Evolutionary conservation across 768 basidiomycete species (phyloP).

Genomic region (Trichaptum fuscoviolaceum): DNA sequence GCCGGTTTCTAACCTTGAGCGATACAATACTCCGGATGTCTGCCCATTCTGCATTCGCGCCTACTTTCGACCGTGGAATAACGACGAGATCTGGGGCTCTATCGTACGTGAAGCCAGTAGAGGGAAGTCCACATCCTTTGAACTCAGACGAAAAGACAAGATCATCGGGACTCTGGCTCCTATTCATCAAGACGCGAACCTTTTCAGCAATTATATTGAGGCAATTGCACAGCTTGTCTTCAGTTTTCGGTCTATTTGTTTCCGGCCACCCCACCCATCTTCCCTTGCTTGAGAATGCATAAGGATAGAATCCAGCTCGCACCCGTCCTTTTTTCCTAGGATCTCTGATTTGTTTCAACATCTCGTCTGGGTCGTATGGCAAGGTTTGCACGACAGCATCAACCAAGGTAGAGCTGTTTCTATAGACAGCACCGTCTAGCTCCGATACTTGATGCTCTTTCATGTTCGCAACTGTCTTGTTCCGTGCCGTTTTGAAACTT

Average conservation of each 20-base stretch:
- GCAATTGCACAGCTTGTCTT: neutral
- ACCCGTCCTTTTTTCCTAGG: neutral
- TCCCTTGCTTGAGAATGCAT: neutral
- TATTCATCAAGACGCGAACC: neutral
- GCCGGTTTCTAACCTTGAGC: neutral
- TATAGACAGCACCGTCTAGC: neutral
- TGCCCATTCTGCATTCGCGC: neutral
- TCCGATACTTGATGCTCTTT: neutral
- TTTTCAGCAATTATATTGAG: neutral
- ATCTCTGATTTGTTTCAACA: neutral
- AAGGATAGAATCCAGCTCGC: neutral
- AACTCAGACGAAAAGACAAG: neutral
- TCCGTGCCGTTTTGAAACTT: neutral
- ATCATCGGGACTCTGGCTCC: neutral
- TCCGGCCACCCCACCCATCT: neutral
- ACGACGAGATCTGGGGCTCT: neutral
- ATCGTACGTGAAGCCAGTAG: neutral
- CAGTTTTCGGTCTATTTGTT: neutral
- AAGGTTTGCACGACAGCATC: too few species aligned
- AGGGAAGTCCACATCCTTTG: too few species aligned
- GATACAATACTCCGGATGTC: neutral
- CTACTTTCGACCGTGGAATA: neutral
- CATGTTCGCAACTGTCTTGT: neutral
- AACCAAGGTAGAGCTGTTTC: too few species aligned
- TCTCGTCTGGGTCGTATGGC: too few species aligned